Evolutionary conservation across 306 rosid genomes (phyloP), one percentile per base, ranked within the genome.

Genomic region (Oemleria cerasiformis): DNA sequence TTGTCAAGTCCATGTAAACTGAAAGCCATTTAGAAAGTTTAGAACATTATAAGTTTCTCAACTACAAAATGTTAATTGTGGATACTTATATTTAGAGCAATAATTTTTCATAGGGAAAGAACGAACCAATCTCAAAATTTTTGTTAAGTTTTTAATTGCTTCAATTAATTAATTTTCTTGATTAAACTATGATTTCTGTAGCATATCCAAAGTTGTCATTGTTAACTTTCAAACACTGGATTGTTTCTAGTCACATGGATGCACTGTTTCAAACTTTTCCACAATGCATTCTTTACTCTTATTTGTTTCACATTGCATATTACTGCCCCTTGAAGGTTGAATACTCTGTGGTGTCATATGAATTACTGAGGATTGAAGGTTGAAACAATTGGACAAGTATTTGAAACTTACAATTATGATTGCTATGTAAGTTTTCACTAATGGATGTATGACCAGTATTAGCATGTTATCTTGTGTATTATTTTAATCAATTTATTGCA

Each of bases 401-500:
- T 55, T 9, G 60, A 0, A 5, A 0, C 11, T 55, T 55, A 10
- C 60, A 55, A 9, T 21, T 55, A 55, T 55, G 36, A 55, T 21
- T 21, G 60, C 60, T 10, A 55, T 55, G 36, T 55, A 21, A 20
- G 12, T 49, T n/a, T 49, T 50, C 60, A 36, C 3, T 36, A 36
- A n/a, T 1, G 45, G n/a, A 8, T 8, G 25, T 20, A 21, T 40
- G 16, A 17, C 8, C 66, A 34, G 50, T 17, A 8, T 10, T 7
- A n/a, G 48, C 78, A 16, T 49, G 38, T 45, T 45, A 34, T 51
- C 57, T 38, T 63, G 43, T 41, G 73, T 59, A 43, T 44, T 51
- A 51, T 63, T 49, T 78, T 45, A 38, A 16, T 42, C 43, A 0
- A 10, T 44, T 77, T 79, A 56, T 57, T 82, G 76, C 48, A 39